Percentiles rank a stretch among this genome's conserved stretches.
These are phyloP conservation scores for Apiospora rasikravindrae DNA, from an alignment of 2,329 filamentous ascomycete species.

Conservation along the genomic window DNA sequence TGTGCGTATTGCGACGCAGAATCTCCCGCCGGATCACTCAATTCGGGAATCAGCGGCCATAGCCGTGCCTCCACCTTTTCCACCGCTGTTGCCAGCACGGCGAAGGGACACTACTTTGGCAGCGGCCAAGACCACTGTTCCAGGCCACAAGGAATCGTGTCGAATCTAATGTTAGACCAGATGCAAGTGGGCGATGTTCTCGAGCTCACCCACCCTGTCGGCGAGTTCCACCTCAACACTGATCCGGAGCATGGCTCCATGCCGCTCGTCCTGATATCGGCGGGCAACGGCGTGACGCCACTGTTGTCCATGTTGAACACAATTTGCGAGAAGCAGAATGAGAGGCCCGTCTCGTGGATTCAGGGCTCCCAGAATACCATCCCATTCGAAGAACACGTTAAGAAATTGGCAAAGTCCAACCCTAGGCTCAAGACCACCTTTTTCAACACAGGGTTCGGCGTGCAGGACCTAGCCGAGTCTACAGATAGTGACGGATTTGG, in stretches of 20 bases:
- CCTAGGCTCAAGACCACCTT: conserved; percentile 49
- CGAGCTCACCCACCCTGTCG: conserved; percentile 69
- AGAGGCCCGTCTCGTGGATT: conserved; percentile 62
- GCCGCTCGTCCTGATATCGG: conserved; percentile 66
- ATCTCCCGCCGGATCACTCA: conserved; percentile 7
- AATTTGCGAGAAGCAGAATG: conserved; percentile 49
- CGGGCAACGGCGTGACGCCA: conserved; percentile 65
- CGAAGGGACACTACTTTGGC: conserved; percentile 38
- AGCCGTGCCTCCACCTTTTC: conserved; percentile 23
- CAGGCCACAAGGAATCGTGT: conserved; percentile 62
- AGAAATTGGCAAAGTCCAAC: conserved; percentile 44
- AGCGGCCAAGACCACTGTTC: conserved; percentile 42
- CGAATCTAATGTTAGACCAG: conserved; percentile 70
- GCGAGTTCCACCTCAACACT: conserved; percentile 63
- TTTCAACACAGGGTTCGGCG: conserved; percentile 55
- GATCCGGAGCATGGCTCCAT: conserved; percentile 42
- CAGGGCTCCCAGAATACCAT: conserved; percentile 59
- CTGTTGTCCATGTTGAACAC: conserved; percentile 66
- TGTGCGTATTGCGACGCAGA: conserved; percentile 26
- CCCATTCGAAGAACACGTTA: conserved; percentile 60
- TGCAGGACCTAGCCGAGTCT: conserved; percentile 50
- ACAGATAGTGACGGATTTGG: conserved; percentile 51
- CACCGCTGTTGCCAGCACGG: conserved; percentile 37
- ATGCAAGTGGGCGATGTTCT: conserved; percentile 66
- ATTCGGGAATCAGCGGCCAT: conserved; percentile 11